phyloP scores from a whole-genome alignment of 2,329 filamentous ascomycete genomes.

The Claviceps monticola region DNA sequence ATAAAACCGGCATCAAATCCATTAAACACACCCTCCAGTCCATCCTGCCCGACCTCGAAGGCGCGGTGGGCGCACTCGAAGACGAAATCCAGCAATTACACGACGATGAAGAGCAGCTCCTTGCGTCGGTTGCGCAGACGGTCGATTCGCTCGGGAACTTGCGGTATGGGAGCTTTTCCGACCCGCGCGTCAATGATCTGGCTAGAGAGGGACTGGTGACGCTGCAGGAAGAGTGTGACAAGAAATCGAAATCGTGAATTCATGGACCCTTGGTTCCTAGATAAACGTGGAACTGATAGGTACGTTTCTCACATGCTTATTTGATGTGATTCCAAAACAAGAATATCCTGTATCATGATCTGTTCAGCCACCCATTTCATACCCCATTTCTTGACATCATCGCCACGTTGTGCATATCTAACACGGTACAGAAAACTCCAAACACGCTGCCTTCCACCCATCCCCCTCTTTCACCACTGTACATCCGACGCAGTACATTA shows the following conservation, averaged over 20 bases:
- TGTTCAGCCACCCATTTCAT: neutral
- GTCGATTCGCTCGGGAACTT: conserved; percentile 69
- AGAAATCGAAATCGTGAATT: conserved; percentile 17
- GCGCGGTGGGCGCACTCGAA: conserved; percentile 51
- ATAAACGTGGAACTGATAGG: neutral
- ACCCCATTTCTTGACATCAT: neutral
- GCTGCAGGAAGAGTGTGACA: conserved; percentile 45
- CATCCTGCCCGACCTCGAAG: conserved; percentile 55
- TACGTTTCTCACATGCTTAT: neutral
- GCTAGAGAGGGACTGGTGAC: conserved; percentile 49
- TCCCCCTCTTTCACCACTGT: neutral
- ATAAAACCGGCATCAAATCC: conserved; percentile 27
- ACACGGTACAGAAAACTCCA: neutral
- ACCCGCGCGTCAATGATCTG: conserved; percentile 48
- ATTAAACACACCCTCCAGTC: conserved; percentile 47
- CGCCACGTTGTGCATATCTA: neutral
- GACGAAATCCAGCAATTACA: conserved; percentile 53
- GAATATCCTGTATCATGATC: neutral
- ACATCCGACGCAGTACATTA: neutral
- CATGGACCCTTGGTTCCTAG: neutral
- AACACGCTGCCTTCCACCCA: neutral
- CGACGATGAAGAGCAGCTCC: conserved; percentile 45
- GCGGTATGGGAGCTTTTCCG: conserved; percentile 62
- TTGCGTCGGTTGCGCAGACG: conserved; percentile 48
- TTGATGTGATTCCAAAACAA: neutral